Evolutionary conservation across 2,329 filamentous ascomycete genomes (phyloP).

Genomic region (Drechslerella dactyloides): DNA sequence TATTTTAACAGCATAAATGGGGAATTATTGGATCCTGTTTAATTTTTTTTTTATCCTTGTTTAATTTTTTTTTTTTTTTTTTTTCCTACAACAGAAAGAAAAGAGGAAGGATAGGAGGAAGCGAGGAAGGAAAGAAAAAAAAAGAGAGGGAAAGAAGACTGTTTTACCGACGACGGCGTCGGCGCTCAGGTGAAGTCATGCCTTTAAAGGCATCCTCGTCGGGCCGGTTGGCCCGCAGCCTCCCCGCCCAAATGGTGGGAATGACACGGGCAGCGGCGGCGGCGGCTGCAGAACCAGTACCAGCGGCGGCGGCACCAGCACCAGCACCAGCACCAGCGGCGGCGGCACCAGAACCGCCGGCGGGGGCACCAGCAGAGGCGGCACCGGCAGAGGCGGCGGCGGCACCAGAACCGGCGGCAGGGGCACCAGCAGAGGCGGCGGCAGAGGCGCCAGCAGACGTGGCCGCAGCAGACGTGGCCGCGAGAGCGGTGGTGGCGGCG

Average conservation of each 20-base stretch:
- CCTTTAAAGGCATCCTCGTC: neutral
- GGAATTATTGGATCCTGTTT: neutral
- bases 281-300: neutral
- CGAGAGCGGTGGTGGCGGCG: neutral
- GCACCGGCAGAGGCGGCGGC: too few relatives aligned
- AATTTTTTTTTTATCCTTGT: neutral
- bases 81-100: neutral
- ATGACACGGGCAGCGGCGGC: neutral
- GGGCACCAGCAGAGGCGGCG: neutral
- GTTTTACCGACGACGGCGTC: too few relatives aligned
- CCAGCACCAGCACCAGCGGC: too few relatives aligned
- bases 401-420: too few relatives aligned
- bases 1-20: neutral
- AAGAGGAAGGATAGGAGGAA: neutral
- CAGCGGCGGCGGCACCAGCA: too few relatives aligned
- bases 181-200: neutral
- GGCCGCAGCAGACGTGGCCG: neutral
- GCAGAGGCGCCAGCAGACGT: neutral
- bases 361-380: too few relatives aligned
- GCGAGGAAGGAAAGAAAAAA: neutral
- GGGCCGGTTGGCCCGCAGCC: neutral
- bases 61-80: too few relatives aligned
- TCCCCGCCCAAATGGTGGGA: neutral
- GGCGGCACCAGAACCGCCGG: too few relatives aligned
- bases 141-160: neutral